These are phyloP conservation scores for Senna siamea DNA, from an alignment of 306 rosid genomes.

Conservation along the genomic window DNA sequence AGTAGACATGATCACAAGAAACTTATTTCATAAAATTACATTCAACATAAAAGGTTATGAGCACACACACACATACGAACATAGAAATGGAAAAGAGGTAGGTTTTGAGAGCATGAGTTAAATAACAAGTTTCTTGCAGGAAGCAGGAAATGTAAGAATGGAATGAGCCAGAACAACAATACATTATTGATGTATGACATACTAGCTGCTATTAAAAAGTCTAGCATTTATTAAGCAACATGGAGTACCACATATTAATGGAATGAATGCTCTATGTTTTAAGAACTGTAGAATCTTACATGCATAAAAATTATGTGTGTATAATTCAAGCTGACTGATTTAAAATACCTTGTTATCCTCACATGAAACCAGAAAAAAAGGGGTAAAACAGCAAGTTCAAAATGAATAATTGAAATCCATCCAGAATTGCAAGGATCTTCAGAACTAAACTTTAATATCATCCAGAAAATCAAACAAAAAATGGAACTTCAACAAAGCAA, in stretches of 20 bases:
- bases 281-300: conserved; percentile 22
- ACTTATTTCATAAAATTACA: conserved; percentile 16
- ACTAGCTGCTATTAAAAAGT: conserved; percentile 14
- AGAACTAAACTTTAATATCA: conserved; percentile 24
- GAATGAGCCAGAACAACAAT: conserved; percentile 14
- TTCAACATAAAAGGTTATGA: not conserved
- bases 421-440: conserved; percentile 11
- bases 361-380: conserved; percentile 35
- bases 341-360: conserved; percentile 35
- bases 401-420: conserved; percentile 21
- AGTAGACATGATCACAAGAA: conserved; percentile 11
- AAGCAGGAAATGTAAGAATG: conserved; percentile 24
- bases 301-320: conserved; percentile 29
- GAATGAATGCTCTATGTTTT: conserved; percentile 19
- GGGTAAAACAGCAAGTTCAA: conserved; percentile 23
- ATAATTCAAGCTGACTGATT: conserved; percentile 32
- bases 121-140: conserved; percentile 1
- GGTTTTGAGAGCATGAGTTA: conserved; percentile 8
- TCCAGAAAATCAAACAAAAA: conserved; percentile 30
- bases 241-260: not conserved
- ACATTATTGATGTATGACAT: conserved; percentile 13
- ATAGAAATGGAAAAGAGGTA: not conserved
- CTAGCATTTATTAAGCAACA: conserved; percentile 15
- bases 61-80: not conserved
- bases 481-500: conserved; percentile 18